Evolutionary conservation across 805 yeast genomes (phyloP), one percentile per base, ranked within the genome.

Genomic region (Novakomyces olei): DNA sequence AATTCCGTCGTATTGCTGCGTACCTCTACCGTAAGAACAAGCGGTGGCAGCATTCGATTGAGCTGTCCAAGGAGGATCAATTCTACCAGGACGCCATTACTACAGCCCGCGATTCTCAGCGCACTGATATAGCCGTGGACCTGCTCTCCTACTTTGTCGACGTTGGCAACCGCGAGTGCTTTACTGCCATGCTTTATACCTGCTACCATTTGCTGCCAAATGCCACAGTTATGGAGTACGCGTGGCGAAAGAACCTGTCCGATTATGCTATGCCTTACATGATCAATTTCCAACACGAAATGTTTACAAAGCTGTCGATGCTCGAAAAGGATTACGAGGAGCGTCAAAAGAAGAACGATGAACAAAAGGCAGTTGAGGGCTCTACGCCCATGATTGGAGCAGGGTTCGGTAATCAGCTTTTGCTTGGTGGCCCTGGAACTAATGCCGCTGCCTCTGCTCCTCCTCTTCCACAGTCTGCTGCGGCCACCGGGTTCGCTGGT

Each of bases 1-100:
- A 81, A 61, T 88, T 88, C 66, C 75, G 95, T 58, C 92, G 80
- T 60, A 80, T 88, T 48, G 91, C 95, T 26, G 96, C 96, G 32
- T 69, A 81, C 44, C 65, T 88, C 42, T 88, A 77, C 66, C 71
- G 92, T 53, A 81, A 81, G 58, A 80, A 80, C 59, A 83, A 81
- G 67, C 85, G 88, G 54, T 88, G 80, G 75, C 64, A 58, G 51
- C 85, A 83, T 64, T 74, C 93, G 32, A 72, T 88, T 49, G 66
- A 83, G 2, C 70, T 88, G 39, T 67, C 81, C 48, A 88, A 88
- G 62, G 67, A 74, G 39, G 96, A 88, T 60, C 80, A 78, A 56
- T 63, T 88, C 45, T 88, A 95, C 96, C 63, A 74, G 37, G 95
- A 83, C 53, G 83, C 93, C 39, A 76, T 88, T 49, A 78, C 70